Conservation (phyloP, 1,139 yeast genomes). For the Suhomyces ambrosiae region DNA sequence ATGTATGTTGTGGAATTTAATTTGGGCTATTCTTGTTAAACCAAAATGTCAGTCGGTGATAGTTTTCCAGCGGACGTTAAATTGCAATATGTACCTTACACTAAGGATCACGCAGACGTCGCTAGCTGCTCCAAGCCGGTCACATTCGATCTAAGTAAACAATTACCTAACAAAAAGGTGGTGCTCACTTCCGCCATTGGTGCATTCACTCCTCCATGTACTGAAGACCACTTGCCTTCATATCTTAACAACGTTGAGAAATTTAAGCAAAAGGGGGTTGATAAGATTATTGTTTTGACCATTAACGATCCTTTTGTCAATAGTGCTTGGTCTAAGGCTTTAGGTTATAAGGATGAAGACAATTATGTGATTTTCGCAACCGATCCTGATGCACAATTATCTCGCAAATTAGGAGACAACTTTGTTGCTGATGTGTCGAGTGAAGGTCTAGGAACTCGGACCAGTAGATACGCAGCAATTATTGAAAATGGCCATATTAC, state of each 20-base stretch:
- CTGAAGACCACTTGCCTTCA: conserved; percentile 79
- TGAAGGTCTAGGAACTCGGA: conserved; percentile 24
- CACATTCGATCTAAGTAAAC: conserved; percentile 50
- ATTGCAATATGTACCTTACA: conserved; percentile 18
- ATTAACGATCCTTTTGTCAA: conserved; percentile 69
- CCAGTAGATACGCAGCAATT: conserved; percentile 22
- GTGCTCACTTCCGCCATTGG: conserved; percentile 20
- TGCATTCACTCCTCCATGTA: conserved; percentile 81
- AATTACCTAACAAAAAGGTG: conserved; percentile 38
- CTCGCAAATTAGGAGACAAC: conserved; percentile 62
- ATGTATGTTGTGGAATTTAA: too few species aligned
- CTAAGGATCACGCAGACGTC: conserved; percentile 5
- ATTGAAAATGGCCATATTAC: conserved; percentile 21
- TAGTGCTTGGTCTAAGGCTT: conserved; percentile 18
- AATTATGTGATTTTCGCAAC: conserved; percentile 64
- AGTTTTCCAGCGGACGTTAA: conserved; percentile 18
- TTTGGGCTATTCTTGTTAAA: too few species aligned
- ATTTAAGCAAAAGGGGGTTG: conserved; percentile 68
- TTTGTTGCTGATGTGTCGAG: conserved; percentile 50
- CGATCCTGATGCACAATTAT: conserved; percentile 68
- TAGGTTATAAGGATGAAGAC: conserved; percentile 25
- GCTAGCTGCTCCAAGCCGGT: conserved; percentile 35
- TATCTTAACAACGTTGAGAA: conserved; percentile 55
- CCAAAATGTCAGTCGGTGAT: conserved; percentile 4
- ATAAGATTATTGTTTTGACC: conserved; percentile 68